phyloP scores from a whole-genome alignment of 75 land plant genomes.

The Ceratopteris richardii region DNA sequence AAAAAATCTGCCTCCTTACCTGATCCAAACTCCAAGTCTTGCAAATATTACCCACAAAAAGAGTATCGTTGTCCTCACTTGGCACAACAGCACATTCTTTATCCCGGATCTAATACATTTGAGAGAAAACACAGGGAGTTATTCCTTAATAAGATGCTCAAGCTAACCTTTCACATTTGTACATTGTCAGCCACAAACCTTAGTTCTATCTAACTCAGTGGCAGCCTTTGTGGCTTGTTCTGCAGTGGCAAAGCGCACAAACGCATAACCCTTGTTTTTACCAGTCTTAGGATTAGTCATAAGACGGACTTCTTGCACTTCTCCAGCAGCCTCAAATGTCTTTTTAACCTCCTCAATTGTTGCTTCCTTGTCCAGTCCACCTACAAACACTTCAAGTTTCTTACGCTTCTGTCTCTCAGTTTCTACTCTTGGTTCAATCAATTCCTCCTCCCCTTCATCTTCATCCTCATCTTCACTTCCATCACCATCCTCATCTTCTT shows the following conservation, averaged over 20 bases:
- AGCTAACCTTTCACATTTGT: not conserved
- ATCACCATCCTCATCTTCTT: not conserved
- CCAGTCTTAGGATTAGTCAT: conserved; percentile 39
- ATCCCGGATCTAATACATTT: conserved; percentile 26
- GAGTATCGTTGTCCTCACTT: conserved; percentile 45
- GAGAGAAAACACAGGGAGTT: not conserved
- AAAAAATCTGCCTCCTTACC: conserved; percentile 15
- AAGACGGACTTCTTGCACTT: conserved; percentile 47
- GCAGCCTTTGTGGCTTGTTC: conserved; percentile 46
- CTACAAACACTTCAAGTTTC: conserved; percentile 52
- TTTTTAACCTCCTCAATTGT: conserved; percentile 50
- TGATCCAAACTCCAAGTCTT: conserved; percentile 41
- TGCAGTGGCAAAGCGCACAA: conserved; percentile 39
- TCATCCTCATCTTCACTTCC: conserved; percentile 1
- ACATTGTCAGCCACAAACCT: conserved; percentile 12
- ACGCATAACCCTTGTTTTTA: conserved; percentile 62
- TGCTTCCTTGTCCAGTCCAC: conserved; percentile 55
- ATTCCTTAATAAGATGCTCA: not conserved
- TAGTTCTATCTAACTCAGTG: conserved; percentile 21
- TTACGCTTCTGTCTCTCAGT: conserved; percentile 40
- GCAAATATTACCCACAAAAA: conserved; percentile 44
- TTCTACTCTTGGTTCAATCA: conserved; percentile 15
- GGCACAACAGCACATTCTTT: conserved; percentile 40
- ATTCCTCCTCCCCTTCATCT: conserved; percentile 8
- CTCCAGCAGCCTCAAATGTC: conserved; percentile 44